Conservation (phyloP, 2,329 filamentous ascomycete genomes). For the Ophiostoma montium region DNA sequence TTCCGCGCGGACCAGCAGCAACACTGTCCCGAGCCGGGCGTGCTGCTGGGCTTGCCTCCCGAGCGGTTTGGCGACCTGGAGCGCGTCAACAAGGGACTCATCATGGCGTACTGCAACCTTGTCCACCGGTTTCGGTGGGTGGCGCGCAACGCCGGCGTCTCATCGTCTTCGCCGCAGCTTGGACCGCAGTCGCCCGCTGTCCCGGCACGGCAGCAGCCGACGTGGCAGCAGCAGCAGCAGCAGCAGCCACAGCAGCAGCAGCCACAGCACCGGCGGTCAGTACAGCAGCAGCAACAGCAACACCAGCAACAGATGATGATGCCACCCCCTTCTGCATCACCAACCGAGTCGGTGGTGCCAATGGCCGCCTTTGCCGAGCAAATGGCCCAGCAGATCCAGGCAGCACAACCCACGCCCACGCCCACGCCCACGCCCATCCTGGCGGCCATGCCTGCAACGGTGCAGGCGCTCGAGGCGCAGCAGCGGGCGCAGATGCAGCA, state of each 20-base stretch:
- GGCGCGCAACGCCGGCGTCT: too few relatives aligned
- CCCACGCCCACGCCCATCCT: too few relatives aligned
- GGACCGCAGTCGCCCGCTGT: too few relatives aligned
- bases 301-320: neutral
- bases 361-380: neutral
- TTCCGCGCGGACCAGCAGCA: neutral
- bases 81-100: neutral
- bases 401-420: too few relatives aligned
- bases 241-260: neutral
- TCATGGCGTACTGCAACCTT: neutral
- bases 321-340: too few relatives aligned
- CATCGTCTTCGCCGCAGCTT: too few relatives aligned
- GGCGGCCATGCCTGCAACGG: too few relatives aligned
- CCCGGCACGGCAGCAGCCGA: neutral
- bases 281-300: neutral
- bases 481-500: neutral
- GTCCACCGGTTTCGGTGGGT: too few relatives aligned
- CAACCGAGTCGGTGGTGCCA: too few relatives aligned
- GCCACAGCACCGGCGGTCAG: neutral
- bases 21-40: neutral
- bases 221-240: neutral
- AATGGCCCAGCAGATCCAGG: neutral
- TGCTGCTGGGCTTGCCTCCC: neutral
- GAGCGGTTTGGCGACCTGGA: neutral
- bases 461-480: too few relatives aligned